These are phyloP conservation scores for Chalara sp. DNA, from an alignment of 2,329 filamentous ascomycete species.

Conservation along the genomic window DNA sequence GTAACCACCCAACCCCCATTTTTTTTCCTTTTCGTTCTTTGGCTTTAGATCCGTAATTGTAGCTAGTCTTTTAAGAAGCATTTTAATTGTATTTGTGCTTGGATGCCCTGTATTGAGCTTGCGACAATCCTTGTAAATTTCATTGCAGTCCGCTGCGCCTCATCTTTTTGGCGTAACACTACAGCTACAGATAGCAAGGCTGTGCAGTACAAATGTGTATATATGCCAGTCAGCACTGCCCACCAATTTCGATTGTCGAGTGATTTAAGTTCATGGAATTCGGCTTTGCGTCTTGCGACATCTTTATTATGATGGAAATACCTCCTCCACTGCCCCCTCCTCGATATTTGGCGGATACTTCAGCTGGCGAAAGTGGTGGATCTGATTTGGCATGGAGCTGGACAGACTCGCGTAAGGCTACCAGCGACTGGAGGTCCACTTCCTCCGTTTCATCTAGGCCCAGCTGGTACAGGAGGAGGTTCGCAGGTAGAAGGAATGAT, in stretches of 20 bases:
- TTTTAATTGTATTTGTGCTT: too few species aligned
- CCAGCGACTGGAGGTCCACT: conserved; percentile 36
- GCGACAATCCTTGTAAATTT: too few species aligned
- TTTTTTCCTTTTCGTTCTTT: too few species aligned
- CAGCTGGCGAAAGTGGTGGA: conserved; percentile 45
- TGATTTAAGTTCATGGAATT: conserved; percentile 21
- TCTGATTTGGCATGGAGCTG: conserved; percentile 52
- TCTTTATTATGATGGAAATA: conserved; percentile 54
- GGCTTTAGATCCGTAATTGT: too few species aligned
- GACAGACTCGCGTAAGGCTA: conserved; percentile 47
- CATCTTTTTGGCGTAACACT: too few species aligned
- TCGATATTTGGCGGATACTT: conserved; percentile 47
- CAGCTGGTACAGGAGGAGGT: conserved; percentile 41
- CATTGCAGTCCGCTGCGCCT: too few species aligned
- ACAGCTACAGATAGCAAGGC: too few species aligned
- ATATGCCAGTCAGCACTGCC: too few species aligned
- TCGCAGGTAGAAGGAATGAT: conserved; percentile 18
- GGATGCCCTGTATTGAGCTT: too few species aligned
- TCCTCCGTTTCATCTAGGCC: conserved; percentile 42
- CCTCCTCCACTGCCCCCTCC: conserved; percentile 61
- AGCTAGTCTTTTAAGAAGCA: too few species aligned
- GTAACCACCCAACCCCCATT: too few species aligned
- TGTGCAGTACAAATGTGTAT: too few species aligned
- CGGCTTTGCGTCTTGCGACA: conserved; percentile 30
- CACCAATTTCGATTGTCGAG: conserved; percentile 20